Percentiles rank a stretch among this genome's conserved stretches.
Conservation (phyloP, 345 rosid species). For the Eucalyptus dawsonii region DNA sequence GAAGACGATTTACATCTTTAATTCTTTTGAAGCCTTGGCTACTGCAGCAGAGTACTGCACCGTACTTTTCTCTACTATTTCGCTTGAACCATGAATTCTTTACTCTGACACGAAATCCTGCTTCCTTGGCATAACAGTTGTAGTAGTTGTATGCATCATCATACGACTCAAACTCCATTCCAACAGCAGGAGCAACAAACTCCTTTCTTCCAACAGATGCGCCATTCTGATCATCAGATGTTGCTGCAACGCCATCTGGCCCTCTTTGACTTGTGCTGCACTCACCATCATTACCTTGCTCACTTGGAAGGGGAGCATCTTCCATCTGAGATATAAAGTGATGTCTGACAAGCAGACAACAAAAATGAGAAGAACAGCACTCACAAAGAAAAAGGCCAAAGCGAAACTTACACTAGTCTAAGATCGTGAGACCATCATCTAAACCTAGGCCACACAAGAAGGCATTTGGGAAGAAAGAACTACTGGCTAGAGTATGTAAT, state of each 20-base stretch:
- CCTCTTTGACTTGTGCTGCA: not conserved
- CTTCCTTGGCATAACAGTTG: constrained; percentile 62
- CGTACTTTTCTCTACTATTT: constrained; percentile 63
- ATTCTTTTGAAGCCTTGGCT: constrained; percentile 69
- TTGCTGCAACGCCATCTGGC: not conserved
- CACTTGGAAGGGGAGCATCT: constrained; percentile 10
- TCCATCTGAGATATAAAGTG: constrained; percentile 11
- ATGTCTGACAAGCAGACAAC: not conserved
- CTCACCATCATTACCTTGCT: constrained; percentile 21
- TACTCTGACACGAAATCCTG: constrained; percentile 66
- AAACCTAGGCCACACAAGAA: not conserved
- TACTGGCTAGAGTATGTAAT: not conserved
- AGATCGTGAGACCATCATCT: not conserved
- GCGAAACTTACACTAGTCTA: not conserved
- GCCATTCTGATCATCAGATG: constrained; percentile 15
- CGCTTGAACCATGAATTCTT: constrained; percentile 83
- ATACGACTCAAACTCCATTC: constrained; percentile 79
- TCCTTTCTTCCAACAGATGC: constrained; percentile 27
- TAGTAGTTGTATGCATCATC: constrained; percentile 80
- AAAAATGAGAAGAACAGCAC: not conserved
- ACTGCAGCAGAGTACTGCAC: constrained; percentile 76
- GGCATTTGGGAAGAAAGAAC: not conserved
- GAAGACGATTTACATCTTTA: constrained; percentile 47
- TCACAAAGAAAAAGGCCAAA: not conserved
- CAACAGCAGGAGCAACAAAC: constrained; percentile 58